Base-by-base conservation (phyloP, 345 rosid species). In the Toxicodendron radicans region DNA sequence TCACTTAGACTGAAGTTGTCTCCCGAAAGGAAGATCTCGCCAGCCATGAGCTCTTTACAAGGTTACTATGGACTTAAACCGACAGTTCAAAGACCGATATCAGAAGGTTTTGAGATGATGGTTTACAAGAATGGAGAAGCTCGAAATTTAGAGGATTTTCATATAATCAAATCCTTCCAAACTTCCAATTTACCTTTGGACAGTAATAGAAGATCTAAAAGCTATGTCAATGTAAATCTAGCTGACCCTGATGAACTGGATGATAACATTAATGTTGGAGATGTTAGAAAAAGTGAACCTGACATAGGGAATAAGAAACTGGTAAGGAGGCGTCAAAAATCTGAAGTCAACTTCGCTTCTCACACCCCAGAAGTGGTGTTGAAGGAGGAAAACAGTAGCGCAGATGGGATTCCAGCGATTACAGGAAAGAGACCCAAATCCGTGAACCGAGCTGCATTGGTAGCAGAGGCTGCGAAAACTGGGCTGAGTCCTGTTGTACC, bases 11-110 rank as follows among this genome's bases (percentile, higher is more conserved):
- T 86, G 71, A 88, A 81, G 64, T 77, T 87, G 45, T 43, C 90
- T 27, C 85, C 90, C 23, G 84, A 84, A 56, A 65, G 45, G 61
- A 86, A 82, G 75, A 81, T 85, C 71, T 87, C 95, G 66, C 84
- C 93, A 65, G 94, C 98, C 48, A 95, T 93, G 98, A 83, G 82
- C 84, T 85, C 93, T 32, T 81, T 91, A 76, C 97, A 83, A 78
- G 92, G 92, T 49, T 95, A 81, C 76, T 92, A 93, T 66, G 91
- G 92, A 58, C 89, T 93, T 45, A 77, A 80, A 74, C 79, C 90
- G 72, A 33, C 41, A 27, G 87, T 75, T 66, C 38, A 71, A 16
- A 79, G 71, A 54, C 69, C 73, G 2, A 43, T 64, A 63, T 74
- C 83, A 56, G 89, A 86, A 76, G 90, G 84, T 71, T 82, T 80